phyloP scores from a whole-genome alignment of 1,139 yeast genomes.

The Candida neerlandica region DNA sequence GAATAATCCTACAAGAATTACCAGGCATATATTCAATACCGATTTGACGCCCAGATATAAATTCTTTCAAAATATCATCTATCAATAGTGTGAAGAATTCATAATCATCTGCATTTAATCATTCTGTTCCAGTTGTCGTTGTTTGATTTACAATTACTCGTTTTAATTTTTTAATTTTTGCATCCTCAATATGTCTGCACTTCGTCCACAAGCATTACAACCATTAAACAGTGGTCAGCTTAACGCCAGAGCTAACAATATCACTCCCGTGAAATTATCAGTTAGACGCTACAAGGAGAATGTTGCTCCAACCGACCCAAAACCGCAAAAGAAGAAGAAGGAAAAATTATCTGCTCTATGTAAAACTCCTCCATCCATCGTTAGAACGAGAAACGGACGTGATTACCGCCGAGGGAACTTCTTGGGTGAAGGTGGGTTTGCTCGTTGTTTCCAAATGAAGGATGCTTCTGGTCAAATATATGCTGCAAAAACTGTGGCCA shows the following conservation, averaged over 20 bases:
- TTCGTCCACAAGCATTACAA: conserved; percentile 49
- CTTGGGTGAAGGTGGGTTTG: conserved; percentile 98
- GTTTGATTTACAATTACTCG: neutral
- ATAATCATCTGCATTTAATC: neutral
- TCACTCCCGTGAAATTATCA: conserved; percentile 46
- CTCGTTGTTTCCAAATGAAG: conserved; percentile 96
- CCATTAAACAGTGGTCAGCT: conserved; percentile 51
- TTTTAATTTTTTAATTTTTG: neutral
- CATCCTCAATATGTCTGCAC: conserved; percentile 29
- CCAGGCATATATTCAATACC: neutral
- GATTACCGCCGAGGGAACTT: conserved; percentile 90
- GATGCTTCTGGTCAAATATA: conserved; percentile 83
- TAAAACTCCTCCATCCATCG: conserved; percentile 92
- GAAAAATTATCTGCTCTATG: conserved; percentile 87
- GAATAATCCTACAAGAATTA: neutral
- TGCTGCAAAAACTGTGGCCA: conserved; percentile 98
- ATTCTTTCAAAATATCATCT: neutral
- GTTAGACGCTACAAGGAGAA: conserved; percentile 34
- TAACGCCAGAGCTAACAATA: conserved; percentile 38
- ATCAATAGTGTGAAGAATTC: neutral
- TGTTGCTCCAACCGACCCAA: conserved; percentile 20
- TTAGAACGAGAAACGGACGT: conserved; percentile 82
- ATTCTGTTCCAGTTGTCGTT: neutral
- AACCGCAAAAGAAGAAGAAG: conserved; percentile 60
- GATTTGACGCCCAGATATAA: conserved; percentile 1